Evolutionary conservation across 495 filamentous ascomycete genomes (phyloP), one percentile per base, ranked within the genome.

Genomic region (Penicillium steckii): DNA sequence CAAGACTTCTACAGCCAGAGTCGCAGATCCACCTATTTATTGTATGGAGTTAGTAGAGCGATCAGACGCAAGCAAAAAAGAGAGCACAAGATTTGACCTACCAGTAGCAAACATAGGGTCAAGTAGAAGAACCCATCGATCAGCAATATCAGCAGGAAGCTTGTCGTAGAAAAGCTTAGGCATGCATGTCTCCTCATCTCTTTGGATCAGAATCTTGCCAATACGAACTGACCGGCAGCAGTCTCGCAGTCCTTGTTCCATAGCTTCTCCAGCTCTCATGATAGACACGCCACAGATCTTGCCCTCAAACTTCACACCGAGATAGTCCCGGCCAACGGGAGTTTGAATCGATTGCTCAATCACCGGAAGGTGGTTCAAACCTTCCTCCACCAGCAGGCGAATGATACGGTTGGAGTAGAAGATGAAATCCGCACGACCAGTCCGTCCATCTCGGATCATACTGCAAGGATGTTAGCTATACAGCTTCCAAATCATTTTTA

Each of bases 331-430:
- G 23, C 91, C 95, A 51, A 96, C 88, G 0, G 95, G 94, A 15
- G 94, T 97, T 17, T 87, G 94, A 55, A 97, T 83, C 3, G 85
- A 84, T 61, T 94, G 89, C 58, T 88, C 86, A 24, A 95, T 80
- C 18, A 95, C 90, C 13, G 94, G 94, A 23, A 97, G 83, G 70
- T 98, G 94, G 70, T 98, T 98, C 27, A 98, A 78, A 10, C 95
- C 94, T 71, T 97, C 94, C 70, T 98, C 94, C 21, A 98, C 95
- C 9, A 98, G 80, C n/a, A 98, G 80, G 19, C 95, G 90, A 64
- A 97, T 97, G 65, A 98, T 97, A 56, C 94, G 85, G 75, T 98
- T 98, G 42, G 93, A 96, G 71, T 97, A 96, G 78, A 98, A 98
- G 61, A 98, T 96, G 70, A 97, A 98, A 71, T 97, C 94, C 29